phyloP scores from a whole-genome alignment of 2,329 filamentous ascomycete species.

The Beauveria scarabaeidicola region DNA sequence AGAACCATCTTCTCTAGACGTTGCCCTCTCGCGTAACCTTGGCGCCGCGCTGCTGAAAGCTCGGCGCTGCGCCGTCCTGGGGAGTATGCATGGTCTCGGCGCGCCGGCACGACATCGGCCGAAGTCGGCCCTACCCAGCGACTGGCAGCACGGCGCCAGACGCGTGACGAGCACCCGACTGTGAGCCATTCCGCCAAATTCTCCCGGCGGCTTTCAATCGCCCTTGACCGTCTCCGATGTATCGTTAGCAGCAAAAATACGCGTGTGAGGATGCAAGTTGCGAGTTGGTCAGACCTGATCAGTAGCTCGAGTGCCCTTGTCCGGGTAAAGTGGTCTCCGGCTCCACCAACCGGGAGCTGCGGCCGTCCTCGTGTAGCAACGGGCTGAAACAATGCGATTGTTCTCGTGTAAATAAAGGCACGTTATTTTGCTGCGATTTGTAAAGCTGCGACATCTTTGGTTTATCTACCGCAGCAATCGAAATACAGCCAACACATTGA shows the following conservation, averaged over 20 bases:
- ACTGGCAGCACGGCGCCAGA: background rate
- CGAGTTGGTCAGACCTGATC: background rate
- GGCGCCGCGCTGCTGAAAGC: background rate
- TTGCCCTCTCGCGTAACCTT: background rate
- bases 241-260: background rate
- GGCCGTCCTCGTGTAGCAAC: background rate
- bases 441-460: no score
- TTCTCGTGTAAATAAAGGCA: background rate
- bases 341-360: conserved; percentile 2
- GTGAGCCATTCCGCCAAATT: background rate
- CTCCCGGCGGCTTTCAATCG: background rate
- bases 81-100: background rate
- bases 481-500: no score
- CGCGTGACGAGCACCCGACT: background rate
- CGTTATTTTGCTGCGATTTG: no score
- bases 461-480: background rate
- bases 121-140: background rate
- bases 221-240: background rate
- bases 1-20: background rate
- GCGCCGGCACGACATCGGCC: background rate
- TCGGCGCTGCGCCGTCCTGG: background rate
- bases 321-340: background rate
- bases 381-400: background rate
- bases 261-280: background rate
- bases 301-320: background rate